Conservation (phyloP, 2,329 filamentous ascomycete genomes). For the Colletotrichum euphorbiae region DNA sequence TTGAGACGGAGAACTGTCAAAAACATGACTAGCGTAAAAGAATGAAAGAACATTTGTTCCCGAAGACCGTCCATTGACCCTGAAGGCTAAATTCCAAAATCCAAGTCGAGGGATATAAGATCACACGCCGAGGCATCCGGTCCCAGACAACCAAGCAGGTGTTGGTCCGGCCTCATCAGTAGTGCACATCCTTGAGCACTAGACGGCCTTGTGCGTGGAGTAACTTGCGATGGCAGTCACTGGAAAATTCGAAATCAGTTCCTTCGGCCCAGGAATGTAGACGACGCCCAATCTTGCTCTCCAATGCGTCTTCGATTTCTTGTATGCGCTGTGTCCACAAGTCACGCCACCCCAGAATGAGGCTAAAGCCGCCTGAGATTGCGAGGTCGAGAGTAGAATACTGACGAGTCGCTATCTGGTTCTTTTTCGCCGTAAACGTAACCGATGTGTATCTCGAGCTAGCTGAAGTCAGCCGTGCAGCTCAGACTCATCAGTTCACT, state of each 20-base stretch:
- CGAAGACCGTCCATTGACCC: background rate
- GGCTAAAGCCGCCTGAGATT: background rate
- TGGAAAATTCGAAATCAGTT: conserved; percentile 8
- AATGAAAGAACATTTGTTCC: no score
- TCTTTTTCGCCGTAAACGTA: conserved; percentile 53
- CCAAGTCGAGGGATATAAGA: background rate
- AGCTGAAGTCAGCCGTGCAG: no score
- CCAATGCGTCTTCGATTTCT: background rate
- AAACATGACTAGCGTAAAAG: no score
- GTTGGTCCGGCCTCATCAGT: conserved; percentile 54
- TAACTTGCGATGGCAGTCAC: background rate
- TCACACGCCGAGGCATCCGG: conserved; percentile 16
- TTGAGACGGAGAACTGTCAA: background rate
- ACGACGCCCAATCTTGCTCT: background rate
- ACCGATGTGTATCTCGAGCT: conserved; percentile 56
- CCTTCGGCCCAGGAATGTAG: background rate
- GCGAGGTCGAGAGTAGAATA: conserved; percentile 53
- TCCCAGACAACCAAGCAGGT: conserved; percentile 45
- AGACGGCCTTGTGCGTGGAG: conserved; percentile 44
- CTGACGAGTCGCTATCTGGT: conserved; percentile 43
- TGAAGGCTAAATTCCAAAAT: background rate
- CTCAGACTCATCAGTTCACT: background rate
- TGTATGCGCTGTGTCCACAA: conserved; percentile 5
- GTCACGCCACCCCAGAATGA: background rate
- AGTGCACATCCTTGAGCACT: conserved; percentile 44